These are phyloP conservation scores for Patellaria atrata DNA, from an alignment of 495 filamentous ascomycete genomes.

Conservation along the genomic window DNA sequence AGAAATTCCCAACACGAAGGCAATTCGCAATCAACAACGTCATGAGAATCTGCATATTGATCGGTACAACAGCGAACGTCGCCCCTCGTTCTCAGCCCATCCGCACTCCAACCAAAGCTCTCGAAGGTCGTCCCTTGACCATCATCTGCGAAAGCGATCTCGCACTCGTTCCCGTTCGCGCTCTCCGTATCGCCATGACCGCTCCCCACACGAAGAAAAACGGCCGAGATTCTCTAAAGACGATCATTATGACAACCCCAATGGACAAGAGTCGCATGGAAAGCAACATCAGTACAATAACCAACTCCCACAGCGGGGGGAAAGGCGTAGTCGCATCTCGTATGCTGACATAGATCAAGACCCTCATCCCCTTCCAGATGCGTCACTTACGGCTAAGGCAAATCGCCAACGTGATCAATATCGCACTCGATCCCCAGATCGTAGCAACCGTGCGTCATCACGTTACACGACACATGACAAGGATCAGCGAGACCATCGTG, in stretches of 20 bases:
- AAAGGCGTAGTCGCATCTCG: conserved; percentile 32
- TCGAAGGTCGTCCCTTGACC: conserved; percentile 30
- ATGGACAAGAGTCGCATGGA: conserved; percentile 26
- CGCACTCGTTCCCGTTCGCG: conserved; percentile 12
- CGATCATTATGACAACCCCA: conserved; percentile 35
- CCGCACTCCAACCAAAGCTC: conserved; percentile 36
- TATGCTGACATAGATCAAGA: conserved; percentile 58
- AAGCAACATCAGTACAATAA: conserved; percentile 7
- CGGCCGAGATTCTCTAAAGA: conserved; percentile 32
- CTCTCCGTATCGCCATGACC: conserved; percentile 14
- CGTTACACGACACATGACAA: too few species aligned
- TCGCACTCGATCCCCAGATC: conserved; percentile 1
- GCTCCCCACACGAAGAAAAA: conserved; percentile 13
- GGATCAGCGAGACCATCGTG: background rate
- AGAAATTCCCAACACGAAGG: conserved; percentile 74
- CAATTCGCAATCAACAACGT: conserved; percentile 53
- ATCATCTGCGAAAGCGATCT: too few species aligned
- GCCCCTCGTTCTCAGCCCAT: too few species aligned
- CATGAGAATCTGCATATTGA: conserved; percentile 61
- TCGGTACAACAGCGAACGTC: conserved; percentile 62
- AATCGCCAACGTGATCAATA: conserved; percentile 12
- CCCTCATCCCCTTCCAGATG: conserved; percentile 11
- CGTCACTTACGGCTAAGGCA: conserved; percentile 21
- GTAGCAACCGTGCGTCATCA: background rate
- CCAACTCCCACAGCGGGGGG: conserved; percentile 26